Evolutionary conservation across 1,284 basidiomycete species (phyloP).

Genomic region (Austroboletus niveus): DNA sequence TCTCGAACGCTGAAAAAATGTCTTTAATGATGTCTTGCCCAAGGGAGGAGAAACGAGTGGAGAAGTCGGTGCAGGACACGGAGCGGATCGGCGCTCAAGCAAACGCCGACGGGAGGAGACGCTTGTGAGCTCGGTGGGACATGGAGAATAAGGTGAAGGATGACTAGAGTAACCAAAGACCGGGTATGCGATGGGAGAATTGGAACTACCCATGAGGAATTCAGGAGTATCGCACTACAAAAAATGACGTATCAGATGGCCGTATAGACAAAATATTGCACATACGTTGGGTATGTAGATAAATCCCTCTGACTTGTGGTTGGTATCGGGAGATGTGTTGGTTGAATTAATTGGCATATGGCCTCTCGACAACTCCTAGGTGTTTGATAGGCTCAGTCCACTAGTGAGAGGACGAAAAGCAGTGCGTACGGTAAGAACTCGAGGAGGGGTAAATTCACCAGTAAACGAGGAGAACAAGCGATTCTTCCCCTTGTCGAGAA

Average conservation of each 20-base stretch:
- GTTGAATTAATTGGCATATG: not conserved
- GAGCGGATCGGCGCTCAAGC: constrained; percentile 19
- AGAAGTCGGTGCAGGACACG: constrained; percentile 12
- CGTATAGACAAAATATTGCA: not conserved
- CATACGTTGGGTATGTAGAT: constrained; percentile 30
- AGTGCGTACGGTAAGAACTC: constrained; percentile 15
- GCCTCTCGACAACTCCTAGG: constrained; percentile 11
- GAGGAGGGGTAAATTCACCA: not conserved
- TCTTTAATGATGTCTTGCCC: constrained; percentile 26
- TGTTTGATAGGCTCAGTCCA: constrained; percentile 4
- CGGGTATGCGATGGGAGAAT: constrained; percentile 32
- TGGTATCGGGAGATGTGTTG: not conserved
- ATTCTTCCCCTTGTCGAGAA: constrained; percentile 24
- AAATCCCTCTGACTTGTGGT: constrained; percentile 16
- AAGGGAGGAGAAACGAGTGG: constrained; percentile 13
- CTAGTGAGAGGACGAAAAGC: not conserved
- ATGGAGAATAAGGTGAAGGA: constrained; percentile 12
- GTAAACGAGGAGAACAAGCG: constrained; percentile 10
- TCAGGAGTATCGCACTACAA: constrained; percentile 26
- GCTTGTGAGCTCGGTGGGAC: constrained; percentile 1
- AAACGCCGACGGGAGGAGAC: constrained; percentile 9
- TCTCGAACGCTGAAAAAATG: constrained; percentile 30
- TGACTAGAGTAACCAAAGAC: constrained; percentile 30
- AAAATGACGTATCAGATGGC: not conserved
- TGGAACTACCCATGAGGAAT: constrained; percentile 32